Conservation (phyloP, 1,284 basidiomycete species). For the Rhodotorula sp. region DNA sequence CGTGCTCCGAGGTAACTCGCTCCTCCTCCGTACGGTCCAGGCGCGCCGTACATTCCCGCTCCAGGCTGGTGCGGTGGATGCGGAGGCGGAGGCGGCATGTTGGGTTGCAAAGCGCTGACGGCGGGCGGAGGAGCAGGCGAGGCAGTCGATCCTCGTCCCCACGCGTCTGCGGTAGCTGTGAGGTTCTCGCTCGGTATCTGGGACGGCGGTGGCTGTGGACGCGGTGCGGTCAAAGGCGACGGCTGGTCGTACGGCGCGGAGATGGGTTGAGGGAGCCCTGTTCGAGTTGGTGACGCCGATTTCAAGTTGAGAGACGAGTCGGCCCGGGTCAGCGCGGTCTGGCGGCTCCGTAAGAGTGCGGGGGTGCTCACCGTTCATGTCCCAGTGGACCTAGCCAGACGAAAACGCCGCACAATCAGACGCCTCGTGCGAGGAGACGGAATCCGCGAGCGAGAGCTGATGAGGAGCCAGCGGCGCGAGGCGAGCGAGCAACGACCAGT, state of each 20-base stretch:
- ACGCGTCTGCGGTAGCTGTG: constrained; percentile 24
- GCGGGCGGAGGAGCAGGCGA: constrained; percentile 28
- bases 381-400: background rate
- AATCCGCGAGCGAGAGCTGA: too few species aligned
- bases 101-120: constrained; percentile 10
- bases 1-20: background rate
- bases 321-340: background rate
- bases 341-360: background rate
- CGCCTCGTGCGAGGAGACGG: too few species aligned
- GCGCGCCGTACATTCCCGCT: background rate
- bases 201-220: constrained; percentile 31
- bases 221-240: constrained; percentile 26
- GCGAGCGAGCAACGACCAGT: too few species aligned
- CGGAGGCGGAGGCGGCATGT: background rate
- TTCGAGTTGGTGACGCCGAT: too few species aligned
- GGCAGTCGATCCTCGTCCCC: constrained; percentile 20
- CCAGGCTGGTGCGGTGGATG: background rate
- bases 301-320: background rate
- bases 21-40: background rate
- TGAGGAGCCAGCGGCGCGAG: too few species aligned
- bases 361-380: constrained; percentile 9
- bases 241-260: constrained; percentile 22
- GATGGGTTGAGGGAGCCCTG: constrained; percentile 15
- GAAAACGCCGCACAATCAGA: background rate
- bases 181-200: constrained; percentile 36